Percentiles rank a stretch among this genome's conserved stretches.
phyloP scores from a whole-genome alignment of 2,329 filamentous ascomycete genomes.

The Anthostomella pinea region DNA sequence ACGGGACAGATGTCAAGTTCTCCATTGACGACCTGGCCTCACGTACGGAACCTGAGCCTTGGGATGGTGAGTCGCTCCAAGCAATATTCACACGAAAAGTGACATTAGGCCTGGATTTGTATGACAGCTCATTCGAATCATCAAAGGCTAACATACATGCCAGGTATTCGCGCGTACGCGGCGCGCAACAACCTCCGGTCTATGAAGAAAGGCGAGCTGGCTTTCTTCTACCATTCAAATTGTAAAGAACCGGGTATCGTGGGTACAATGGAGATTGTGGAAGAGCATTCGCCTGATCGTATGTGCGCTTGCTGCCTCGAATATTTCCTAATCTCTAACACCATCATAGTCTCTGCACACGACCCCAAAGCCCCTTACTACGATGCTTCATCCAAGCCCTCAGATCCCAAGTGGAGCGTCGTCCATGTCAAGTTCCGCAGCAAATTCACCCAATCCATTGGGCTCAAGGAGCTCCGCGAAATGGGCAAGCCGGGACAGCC shows the following conservation, averaged over 20 bases:
- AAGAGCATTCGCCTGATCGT: conserved; percentile 79
- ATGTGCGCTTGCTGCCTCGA: conserved; percentile 30
- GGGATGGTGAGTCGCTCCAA: too few relatives aligned
- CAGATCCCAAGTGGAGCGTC: conserved; percentile 78
- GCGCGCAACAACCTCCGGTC: conserved; percentile 86
- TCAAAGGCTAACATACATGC: conserved; percentile 14
- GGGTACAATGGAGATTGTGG: conserved; percentile 84
- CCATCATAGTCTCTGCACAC: conserved; percentile 61
- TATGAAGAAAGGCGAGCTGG: conserved; percentile 89
- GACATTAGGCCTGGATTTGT: too few relatives aligned
- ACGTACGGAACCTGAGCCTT: conserved; percentile 75
- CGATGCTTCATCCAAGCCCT: conserved; percentile 69
- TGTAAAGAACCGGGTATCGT: conserved; percentile 86
- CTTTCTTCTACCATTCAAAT: conserved; percentile 97
- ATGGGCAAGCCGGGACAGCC: conserved; percentile 54
- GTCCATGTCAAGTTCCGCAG: conserved; percentile 85
- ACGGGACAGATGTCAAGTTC: conserved; percentile 85
- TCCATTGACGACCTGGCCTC: conserved; percentile 85
- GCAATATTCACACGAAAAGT: too few relatives aligned
- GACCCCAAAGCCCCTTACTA: conserved; percentile 76
- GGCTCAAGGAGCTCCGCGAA: conserved; percentile 68
- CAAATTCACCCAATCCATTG: conserved; percentile 73
- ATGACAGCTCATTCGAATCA: conserved; percentile 15
- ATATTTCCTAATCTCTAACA: too few relatives aligned
- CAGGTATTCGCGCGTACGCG: conserved; percentile 36